Evolutionary conservation across 2,329 filamentous ascomycete genomes (phyloP).

Genomic region (Fusarium sp.): DNA sequence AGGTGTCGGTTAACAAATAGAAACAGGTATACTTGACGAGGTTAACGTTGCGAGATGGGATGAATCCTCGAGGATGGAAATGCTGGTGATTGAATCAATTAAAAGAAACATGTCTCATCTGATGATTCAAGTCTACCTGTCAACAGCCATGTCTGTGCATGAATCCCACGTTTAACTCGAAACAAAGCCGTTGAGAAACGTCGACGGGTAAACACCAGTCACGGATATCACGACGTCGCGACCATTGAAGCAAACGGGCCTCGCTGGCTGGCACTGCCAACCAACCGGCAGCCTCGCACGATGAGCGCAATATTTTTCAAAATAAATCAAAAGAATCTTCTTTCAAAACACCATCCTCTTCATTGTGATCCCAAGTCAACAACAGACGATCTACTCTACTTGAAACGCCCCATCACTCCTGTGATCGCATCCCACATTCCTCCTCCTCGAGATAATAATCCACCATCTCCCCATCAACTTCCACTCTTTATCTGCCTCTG

Average conservation of each 20-base stretch:
- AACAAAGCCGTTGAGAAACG: background rate
- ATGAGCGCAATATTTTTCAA: background rate
- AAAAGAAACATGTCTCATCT: background rate
- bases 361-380: conserved; percentile 10
- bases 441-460: conserved; percentile 3
- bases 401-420: conserved; percentile 38
- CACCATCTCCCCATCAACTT: background rate
- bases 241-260: background rate
- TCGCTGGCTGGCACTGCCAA: background rate
- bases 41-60: background rate
- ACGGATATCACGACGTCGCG: background rate
- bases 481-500: background rate
- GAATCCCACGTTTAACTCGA: background rate
- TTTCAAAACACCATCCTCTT: background rate
- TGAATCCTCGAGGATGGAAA: background rate
- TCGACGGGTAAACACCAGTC: background rate
- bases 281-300: background rate
- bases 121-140: background rate
- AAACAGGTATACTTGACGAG: background rate
- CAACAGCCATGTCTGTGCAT: background rate
- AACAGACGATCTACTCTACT: conserved; percentile 27
- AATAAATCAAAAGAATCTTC: background rate
- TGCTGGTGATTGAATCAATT: background rate
- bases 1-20: background rate
- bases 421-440: conserved; percentile 23